These are phyloP conservation scores for Alternaria gansuensis DNA, from an alignment of 2,329 filamentous ascomycete genomes.

Conservation along the genomic window DNA sequence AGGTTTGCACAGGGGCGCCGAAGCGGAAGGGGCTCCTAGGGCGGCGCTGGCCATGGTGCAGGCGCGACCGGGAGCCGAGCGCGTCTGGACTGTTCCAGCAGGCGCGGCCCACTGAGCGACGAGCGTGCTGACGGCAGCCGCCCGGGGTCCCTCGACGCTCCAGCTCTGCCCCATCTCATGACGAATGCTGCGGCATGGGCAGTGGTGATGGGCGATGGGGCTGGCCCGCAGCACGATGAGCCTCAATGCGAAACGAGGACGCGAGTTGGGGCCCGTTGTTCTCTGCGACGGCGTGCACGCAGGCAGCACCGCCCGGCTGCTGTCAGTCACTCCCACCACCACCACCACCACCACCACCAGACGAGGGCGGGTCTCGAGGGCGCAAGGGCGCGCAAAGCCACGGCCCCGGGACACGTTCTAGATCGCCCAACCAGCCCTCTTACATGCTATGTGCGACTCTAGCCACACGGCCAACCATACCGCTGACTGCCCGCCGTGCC, in stretches of 20 bases:
- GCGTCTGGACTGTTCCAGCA: conserved; percentile 35
- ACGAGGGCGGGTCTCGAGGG: conserved; percentile 12
- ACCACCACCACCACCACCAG: neutral
- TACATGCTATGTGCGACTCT: conserved; percentile 40
- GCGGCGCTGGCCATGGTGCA: conserved; percentile 33
- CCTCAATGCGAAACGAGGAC: neutral
- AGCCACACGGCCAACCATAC: conserved; percentile 42
- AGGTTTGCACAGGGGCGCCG: conserved; percentile 27
- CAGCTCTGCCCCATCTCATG: conserved; percentile 7
- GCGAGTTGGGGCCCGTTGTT: neutral
- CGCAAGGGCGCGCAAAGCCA: conserved; percentile 37
- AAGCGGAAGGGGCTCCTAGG: conserved; percentile 23
- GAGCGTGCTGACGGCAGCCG: conserved; percentile 14
- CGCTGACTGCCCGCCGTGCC: conserved; percentile 28
- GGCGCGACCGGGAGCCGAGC: conserved; percentile 23
- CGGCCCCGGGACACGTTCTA: conserved; percentile 44
- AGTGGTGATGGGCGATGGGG: neutral
- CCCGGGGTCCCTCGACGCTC: conserved; percentile 13
- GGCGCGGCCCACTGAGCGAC: conserved; percentile 25
- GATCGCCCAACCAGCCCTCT: conserved; percentile 42
- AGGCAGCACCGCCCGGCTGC: neutral
- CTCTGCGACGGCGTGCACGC: conserved; percentile 1
- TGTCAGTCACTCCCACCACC: neutral
- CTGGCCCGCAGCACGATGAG: neutral
- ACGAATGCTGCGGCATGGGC: neutral